Percentiles rank a stretch among this genome's conserved stretches.
Evolutionary conservation across 129 eudicot species (phyloP).

Genomic region (Escallonia herrerae): DNA sequence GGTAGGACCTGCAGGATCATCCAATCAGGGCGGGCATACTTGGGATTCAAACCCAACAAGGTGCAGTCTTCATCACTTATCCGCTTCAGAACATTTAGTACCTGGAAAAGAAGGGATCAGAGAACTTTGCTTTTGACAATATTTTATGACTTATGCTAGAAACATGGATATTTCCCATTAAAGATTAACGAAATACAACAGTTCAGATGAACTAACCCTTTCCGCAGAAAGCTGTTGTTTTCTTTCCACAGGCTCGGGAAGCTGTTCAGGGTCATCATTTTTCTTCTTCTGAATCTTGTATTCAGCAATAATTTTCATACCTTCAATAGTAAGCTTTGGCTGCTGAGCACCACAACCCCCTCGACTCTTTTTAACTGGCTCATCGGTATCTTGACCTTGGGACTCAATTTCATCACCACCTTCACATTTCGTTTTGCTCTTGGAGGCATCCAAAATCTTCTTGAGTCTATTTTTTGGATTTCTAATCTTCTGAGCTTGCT

Average conservation of each 20-base stretch:
- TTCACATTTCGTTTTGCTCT: constrained; percentile 84
- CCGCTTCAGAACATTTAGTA: constrained; percentile 74
- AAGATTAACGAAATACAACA: not conserved
- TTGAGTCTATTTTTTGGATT: constrained; percentile 82
- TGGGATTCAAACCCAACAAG: constrained; percentile 81
- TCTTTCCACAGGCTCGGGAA: constrained; percentile 98
- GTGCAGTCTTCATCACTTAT: constrained; percentile 89
- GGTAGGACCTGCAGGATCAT: constrained; percentile 98
- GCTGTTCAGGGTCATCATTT: constrained; percentile 85
- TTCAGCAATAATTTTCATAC: constrained; percentile 94
- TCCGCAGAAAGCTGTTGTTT: constrained; percentile 92
- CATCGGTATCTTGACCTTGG: constrained; percentile 75
- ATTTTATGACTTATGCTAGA: too few species aligned
- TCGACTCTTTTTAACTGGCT: constrained; percentile 71
- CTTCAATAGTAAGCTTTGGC: constrained; percentile 92
- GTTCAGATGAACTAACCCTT: constrained; percentile 46
- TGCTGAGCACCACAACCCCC: constrained; percentile 99
- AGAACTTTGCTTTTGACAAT: not conserved
- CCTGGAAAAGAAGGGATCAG: constrained; percentile 37
- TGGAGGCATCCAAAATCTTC: constrained; percentile 89
- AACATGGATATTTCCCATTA: not conserved
- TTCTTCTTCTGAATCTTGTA: constrained; percentile 89
- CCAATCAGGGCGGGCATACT: constrained; percentile 99
- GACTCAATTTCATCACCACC: constrained; percentile 95
- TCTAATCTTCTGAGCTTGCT: constrained; percentile 81